Evolutionary conservation across 2,329 filamentous ascomycete species (phyloP), one percentile per base, ranked within the genome.

Genomic region (Monilinia fructicola): DNA sequence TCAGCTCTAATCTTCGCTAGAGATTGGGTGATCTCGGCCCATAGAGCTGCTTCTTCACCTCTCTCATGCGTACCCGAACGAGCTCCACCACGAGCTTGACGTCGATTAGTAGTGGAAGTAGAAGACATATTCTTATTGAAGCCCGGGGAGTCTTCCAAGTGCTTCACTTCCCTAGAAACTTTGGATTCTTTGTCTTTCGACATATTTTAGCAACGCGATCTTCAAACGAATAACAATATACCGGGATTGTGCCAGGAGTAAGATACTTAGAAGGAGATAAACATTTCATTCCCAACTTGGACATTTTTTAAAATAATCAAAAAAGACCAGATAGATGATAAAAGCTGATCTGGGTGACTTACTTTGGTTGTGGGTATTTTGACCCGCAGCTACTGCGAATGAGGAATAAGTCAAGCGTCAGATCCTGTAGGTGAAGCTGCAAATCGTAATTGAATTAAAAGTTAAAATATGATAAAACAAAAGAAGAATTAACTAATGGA

Each of bases 1-100:
- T 66, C 68, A 18, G 65, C 54, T 56, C 64, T 63, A 38, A 67
- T 61, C 46, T 67, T 68, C 14, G 68, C 69, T 38, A 63, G 64
- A 31, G 65, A 42, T 55, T 68, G 64, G 44, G 44, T 44, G 35
- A 65, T 65, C 38, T 65, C 60, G 7, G 66, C 65, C 69, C 69
- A 71, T 26, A 71, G 46, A 2, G 56, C 65, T 48, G 61, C 50
- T 40, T 70, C 69, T 52, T 70, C 69, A 11, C 67, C 69, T 23
- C 61, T 68, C 42, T 70, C 68, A 53, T 71, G 68, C 38, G 55
- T 65, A 16, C 67, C 64, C 18, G 65, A 54, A 23, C 68, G 67
- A 35, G 67, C 63, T 40, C 68, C 67, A 31, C 68, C 68, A 14
- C 69, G 69, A 12, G 67, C 67, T 40, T 63, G 62, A 23, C 69